phyloP scores from a whole-genome alignment of 1,284 basidiomycete species.

The Tetrapyrgos nigripes region DNA sequence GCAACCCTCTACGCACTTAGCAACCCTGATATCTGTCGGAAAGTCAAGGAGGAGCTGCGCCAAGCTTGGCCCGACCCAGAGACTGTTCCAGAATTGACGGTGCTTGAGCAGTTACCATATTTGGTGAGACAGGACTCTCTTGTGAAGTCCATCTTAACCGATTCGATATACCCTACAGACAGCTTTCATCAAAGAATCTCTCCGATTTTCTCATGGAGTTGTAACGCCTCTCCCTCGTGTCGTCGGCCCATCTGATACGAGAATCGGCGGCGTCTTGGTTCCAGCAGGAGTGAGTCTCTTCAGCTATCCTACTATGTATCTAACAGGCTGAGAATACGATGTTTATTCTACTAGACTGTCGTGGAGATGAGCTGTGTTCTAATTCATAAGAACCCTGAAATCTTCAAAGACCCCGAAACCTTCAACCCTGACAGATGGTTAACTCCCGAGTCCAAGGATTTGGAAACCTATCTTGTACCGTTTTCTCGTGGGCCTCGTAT shows the following conservation, averaged over 20 bases:
- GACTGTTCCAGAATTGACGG: neutral
- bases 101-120: slow-evolving; percentile 23
- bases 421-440: slow-evolving; percentile 38
- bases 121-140: slow-evolving; percentile 12
- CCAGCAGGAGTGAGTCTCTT: slow-evolving; percentile 27
- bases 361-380: slow-evolving; percentile 28
- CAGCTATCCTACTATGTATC: neutral
- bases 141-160: neutral
- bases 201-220: slow-evolving; percentile 25
- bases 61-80: slow-evolving; percentile 23
- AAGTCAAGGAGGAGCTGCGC: slow-evolving; percentile 15
- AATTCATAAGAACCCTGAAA: slow-evolving; percentile 23
- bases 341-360: slow-evolving; percentile 20
- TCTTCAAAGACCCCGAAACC: slow-evolving; percentile 28
- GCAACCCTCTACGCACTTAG: slow-evolving; percentile 18
- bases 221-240: slow-evolving; percentile 26
- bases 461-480: slow-evolving; percentile 33
- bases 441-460: slow-evolving; percentile 20
- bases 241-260: slow-evolving; percentile 18
- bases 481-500: slow-evolving; percentile 41
- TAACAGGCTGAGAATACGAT: neutral
- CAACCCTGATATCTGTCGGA: slow-evolving; percentile 3
- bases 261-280: slow-evolving; percentile 22
- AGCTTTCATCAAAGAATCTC: slow-evolving; percentile 30
- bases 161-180: slow-evolving; percentile 15